A percentile compares a stretch with the other conserved stretches of the same genome.
These are phyloP conservation scores for Xanthoceras sorbifolium DNA, from an alignment of 345 rosid species.

Conservation along the genomic window DNA sequence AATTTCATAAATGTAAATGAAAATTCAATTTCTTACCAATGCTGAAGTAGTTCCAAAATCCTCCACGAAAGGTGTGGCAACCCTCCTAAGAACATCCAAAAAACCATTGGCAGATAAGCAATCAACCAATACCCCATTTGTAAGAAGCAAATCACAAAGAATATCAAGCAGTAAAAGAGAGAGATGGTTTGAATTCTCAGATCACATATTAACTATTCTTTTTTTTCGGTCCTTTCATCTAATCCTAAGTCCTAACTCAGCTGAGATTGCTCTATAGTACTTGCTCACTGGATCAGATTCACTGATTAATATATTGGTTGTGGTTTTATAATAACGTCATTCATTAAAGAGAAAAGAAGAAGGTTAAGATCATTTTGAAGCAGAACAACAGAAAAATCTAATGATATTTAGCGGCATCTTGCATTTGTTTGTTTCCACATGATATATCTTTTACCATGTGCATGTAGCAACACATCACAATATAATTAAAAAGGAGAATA, in stretches of 20 bases:
- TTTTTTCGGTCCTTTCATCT: background rate
- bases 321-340: background rate
- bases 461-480: background rate
- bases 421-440: background rate
- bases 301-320: background rate
- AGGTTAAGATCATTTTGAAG: background rate
- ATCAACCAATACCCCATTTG: background rate
- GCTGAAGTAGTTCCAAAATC: constrained; percentile 87
- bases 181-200: background rate
- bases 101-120: constrained; percentile 11
- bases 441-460: background rate
- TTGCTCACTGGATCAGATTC: background rate
- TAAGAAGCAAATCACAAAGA: constrained; percentile 6
- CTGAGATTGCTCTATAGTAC: background rate
- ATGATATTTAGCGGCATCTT: background rate
- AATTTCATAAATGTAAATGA: constrained; percentile 1
- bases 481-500: background rate
- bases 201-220: background rate
- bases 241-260: background rate
- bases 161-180: constrained; percentile 6
- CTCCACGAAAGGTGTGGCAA: constrained; percentile 70
- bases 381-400: background rate
- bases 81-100: constrained; percentile 51
- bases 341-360: background rate
- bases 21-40: constrained; percentile 50